Base-by-base conservation (phyloP, 306 rosid genomes). In the Casuarina glauca region DNA sequence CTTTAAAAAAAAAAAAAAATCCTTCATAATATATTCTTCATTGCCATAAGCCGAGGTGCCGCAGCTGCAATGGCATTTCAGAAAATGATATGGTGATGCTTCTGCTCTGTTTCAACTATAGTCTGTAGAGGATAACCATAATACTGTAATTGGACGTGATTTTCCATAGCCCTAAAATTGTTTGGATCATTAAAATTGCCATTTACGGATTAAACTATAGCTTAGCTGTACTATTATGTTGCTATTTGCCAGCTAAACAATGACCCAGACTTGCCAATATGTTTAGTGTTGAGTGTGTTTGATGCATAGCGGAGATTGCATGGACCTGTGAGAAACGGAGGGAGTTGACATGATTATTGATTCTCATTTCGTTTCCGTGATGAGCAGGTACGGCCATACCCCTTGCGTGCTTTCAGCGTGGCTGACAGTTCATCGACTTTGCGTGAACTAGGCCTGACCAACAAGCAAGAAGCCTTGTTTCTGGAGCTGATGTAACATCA, bases 391-490 rank as follows among this genome's bases (percentile, higher is more conserved):
- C 88, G 84, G 84, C 87, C 99, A 67, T 95, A 89, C 77, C 97
- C 97, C 13, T 81, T 93, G 50, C 78, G 82, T 13, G 88, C 91
- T 68, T 93, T 79, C 68, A 81, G 75, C 36, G 44, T 80, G 10
- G 79, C 78, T 13, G 89, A 91, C 74, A 73, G 89, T 79, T 81
- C 80, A 4, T 87, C 67, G 77, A 82, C 90, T 50, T 74, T 95
- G 88, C 72, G 82, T 46, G 96, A 91, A 82, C 83, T 91, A 39
- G 97, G 93, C 83, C 88, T 95, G 66, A 88, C 83, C 62, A 91
- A 86, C 84, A 89, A 89, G 77, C 91, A 89, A 50, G 99, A 95
- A 79, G 96, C 97, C 35, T 80, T 95, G 74, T 90, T 92, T 82
- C 86, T 95, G 77, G 98, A 95, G 87, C 41, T 86, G 78, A 86